Conservation (phyloP, 1,284 basidiomycete genomes). For the Malassezia furfur region DNA sequence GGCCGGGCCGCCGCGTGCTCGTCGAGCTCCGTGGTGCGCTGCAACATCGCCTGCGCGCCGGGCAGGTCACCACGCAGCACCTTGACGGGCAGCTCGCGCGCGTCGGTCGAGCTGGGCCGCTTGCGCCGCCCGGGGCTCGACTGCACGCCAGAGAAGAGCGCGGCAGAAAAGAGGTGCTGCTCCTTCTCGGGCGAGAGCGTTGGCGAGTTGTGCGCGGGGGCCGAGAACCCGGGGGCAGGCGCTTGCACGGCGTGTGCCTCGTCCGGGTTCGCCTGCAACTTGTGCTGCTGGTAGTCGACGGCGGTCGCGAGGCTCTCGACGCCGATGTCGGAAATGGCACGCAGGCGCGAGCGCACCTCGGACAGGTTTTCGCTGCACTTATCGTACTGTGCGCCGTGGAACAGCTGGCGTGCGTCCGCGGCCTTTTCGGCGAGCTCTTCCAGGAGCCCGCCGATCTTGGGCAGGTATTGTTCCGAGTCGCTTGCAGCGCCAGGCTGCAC, state of each 20-base stretch:
- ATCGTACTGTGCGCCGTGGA: slow-evolving; percentile 20
- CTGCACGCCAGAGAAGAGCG: slow-evolving; percentile 1
- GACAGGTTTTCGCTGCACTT: slow-evolving; percentile 17
- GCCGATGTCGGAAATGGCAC: slow-evolving; percentile 20
- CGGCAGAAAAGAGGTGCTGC: not conserved
- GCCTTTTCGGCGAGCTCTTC: slow-evolving; percentile 19
- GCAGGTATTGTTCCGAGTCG: not conserved
- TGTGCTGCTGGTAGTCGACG: slow-evolving; percentile 9
- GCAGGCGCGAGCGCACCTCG: slow-evolving; percentile 16
- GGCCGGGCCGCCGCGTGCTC: not conserved
- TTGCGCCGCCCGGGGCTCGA: not conserved
- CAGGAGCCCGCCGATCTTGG: slow-evolving; percentile 5
- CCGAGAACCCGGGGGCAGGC: not conserved
- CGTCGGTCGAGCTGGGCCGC: not conserved
- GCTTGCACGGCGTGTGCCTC: not conserved
- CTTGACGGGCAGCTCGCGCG: not conserved
- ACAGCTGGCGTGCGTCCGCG: slow-evolving; percentile 15
- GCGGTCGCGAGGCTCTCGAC: slow-evolving; percentile 9
- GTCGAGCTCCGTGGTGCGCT: not conserved
- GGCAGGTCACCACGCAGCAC: not conserved
- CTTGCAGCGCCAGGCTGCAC: not conserved
- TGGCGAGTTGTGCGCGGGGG: not conserved
- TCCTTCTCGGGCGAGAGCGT: slow-evolving; percentile 1
- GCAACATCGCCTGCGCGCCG: not conserved
- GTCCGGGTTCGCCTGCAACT: not conserved